Evolutionary conservation across 495 filamentous ascomycete species (phyloP).

Genomic region (Xylona heveae): DNA sequence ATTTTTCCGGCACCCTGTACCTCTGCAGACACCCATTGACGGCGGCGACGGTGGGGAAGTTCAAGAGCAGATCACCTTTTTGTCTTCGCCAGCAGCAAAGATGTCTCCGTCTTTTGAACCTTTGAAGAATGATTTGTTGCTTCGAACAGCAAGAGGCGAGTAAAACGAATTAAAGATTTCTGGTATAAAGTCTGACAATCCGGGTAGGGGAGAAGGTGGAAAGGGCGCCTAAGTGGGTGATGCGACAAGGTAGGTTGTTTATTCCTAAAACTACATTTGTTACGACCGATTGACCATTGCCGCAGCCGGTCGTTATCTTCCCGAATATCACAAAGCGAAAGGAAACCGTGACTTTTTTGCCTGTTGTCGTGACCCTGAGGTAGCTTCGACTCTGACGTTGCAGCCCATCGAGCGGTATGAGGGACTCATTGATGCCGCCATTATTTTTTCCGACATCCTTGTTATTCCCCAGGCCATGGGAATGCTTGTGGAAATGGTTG

Average conservation of each 20-base stretch:
- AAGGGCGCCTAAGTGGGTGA: conserved; percentile 90
- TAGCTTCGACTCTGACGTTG: conserved; percentile 75
- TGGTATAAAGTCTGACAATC: conserved; percentile 10
- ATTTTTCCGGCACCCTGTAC: too few relatives aligned
- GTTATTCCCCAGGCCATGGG: conserved; percentile 96
- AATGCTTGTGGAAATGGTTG: conserved; percentile 91
- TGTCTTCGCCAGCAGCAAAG: too few relatives aligned
- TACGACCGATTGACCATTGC: conserved; percentile 3
- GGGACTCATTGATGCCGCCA: conserved; percentile 84
- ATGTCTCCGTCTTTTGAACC: too few relatives aligned
- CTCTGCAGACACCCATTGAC: too few relatives aligned
- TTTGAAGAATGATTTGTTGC: conserved; percentile 72
- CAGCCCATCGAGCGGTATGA: conserved; percentile 84
- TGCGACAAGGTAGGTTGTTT: conserved; percentile 65
- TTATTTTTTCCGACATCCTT: conserved; percentile 97
- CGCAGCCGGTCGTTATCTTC: conserved; percentile 84
- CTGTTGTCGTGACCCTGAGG: conserved; percentile 82
- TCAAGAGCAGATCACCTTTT: too few relatives aligned
- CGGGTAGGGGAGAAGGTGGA: conserved; percentile 67
- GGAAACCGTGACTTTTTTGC: conserved; percentile 81
- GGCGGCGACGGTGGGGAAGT: too few relatives aligned
- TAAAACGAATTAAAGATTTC: too few relatives aligned
- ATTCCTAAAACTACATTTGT: conserved; percentile 5
- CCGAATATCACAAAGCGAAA: conserved; percentile 93
- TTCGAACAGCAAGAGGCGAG: conserved; percentile 83